Evolutionary conservation across 2,329 filamentous ascomycete genomes (phyloP).

Genomic region (Tolypocladium amazonense): DNA sequence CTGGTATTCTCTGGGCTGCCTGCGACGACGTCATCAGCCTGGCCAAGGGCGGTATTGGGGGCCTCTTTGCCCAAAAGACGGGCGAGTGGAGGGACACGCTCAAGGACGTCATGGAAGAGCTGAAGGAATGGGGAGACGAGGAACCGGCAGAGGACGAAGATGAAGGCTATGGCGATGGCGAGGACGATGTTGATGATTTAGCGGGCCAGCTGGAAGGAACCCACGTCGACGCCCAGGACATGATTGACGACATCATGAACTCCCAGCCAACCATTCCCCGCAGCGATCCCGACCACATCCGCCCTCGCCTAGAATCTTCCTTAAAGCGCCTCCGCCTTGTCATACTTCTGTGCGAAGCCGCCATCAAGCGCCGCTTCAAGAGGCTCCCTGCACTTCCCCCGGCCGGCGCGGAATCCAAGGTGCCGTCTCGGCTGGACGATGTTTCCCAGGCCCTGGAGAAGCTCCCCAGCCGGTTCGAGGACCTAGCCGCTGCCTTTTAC

Average conservation of each 20-base stretch:
- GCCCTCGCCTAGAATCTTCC: conserved; percentile 52
- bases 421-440: conserved; percentile 40
- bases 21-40: conserved; percentile 65
- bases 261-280: conserved; percentile 50
- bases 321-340: conserved; percentile 57
- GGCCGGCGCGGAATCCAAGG: conserved; percentile 15
- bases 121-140: conserved; percentile 81
- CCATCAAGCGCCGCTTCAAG: conserved; percentile 60
- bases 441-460: conserved; percentile 43
- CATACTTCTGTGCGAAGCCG: conserved; percentile 56
- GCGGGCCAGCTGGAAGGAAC: conserved; percentile 29
- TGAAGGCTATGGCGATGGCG: conserved; percentile 36
- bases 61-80: conserved; percentile 59
- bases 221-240: conserved; percentile 36
- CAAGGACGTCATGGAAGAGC: conserved; percentile 72
- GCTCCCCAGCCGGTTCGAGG: conserved; percentile 59
- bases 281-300: conserved; percentile 52
- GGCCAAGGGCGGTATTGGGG: conserved; percentile 55
- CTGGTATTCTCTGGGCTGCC: conserved; percentile 72
- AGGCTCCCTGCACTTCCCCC: conserved; percentile 36
- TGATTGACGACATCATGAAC: conserved; percentile 59
- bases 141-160: conserved; percentile 50
- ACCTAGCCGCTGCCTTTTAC: conserved; percentile 64
- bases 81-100: conserved; percentile 66
- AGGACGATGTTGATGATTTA: conserved; percentile 20